phyloP scores from a whole-genome alignment of 345 rosid genomes.

The Eutrema heterophyllum region DNA sequence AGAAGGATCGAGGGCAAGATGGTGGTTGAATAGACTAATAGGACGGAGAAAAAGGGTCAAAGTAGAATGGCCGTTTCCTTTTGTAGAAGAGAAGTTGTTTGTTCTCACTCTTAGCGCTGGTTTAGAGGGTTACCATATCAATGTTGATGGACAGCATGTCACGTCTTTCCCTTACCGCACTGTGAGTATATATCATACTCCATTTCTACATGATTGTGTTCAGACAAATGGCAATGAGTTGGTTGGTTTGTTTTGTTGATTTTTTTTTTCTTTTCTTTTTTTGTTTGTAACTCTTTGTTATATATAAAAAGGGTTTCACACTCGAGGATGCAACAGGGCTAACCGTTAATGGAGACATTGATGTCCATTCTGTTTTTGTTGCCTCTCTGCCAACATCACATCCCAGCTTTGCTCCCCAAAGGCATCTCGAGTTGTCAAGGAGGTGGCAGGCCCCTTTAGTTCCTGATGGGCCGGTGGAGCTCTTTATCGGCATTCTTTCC shows the following conservation, averaged over 20 bases:
- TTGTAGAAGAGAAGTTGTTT: constrained; percentile 68
- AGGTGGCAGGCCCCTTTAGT: constrained; percentile 81
- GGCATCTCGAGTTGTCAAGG: constrained; percentile 68
- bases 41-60: constrained; percentile 64
- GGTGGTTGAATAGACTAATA: constrained; percentile 85
- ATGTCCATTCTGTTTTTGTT: constrained; percentile 74
- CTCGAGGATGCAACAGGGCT: constrained; percentile 98
- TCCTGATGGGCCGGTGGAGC: constrained; percentile 53
- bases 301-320: constrained; percentile 60
- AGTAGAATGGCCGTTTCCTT: constrained; percentile 92
- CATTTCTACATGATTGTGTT: neutral
- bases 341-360: constrained; percentile 67
- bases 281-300: neutral
- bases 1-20: constrained; percentile 65
- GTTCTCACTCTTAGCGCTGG: constrained; percentile 88
- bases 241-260: constrained; percentile 5
- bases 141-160: constrained; percentile 85
- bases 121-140: constrained; percentile 88
- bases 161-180: constrained; percentile 90
- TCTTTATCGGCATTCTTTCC: constrained; percentile 86
- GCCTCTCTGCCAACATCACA: constrained; percentile 81
- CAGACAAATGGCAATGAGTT: neutral
- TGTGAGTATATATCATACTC: constrained; percentile 46
- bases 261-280: no score
- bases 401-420: constrained; percentile 83